These are phyloP conservation scores for Crithidia expoeki DNA, from an alignment of 208 protist genomes.

Conservation along the genomic window DNA sequence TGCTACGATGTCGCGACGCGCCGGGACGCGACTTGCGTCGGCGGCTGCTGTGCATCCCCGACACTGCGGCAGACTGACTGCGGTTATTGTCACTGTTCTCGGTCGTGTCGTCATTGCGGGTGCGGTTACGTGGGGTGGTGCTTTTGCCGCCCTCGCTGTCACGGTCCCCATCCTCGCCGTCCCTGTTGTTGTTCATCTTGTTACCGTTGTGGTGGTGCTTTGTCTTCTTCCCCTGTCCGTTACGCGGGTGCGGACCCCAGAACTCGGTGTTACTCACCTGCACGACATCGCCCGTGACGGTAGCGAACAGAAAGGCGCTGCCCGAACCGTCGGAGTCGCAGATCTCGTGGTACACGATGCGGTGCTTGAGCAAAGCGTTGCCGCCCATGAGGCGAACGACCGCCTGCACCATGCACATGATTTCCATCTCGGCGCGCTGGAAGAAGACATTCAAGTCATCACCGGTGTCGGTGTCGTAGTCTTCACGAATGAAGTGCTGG, in stretches of 20 bases:
- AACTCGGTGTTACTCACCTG: constrained; percentile 49
- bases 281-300: constrained; percentile 89
- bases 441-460: constrained; percentile 75
- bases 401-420: constrained; percentile 73
- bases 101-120: neutral
- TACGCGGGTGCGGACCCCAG: constrained; percentile 3
- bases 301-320: constrained; percentile 76
- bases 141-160: neutral
- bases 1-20: constrained; percentile 5
- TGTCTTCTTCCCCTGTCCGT: constrained; percentile 5
- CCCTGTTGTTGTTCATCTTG: neutral
- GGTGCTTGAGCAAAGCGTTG: constrained; percentile 87
- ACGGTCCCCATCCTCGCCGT: constrained; percentile 13
- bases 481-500: constrained; percentile 92
- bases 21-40: constrained; percentile 7
- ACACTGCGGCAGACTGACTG: neutral
- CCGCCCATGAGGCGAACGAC: constrained; percentile 84
- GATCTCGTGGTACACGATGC: constrained; percentile 85
- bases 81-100: constrained; percentile 7
- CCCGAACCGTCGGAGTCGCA: constrained; percentile 81
- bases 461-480: constrained; percentile 50
- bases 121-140: constrained; percentile 12
- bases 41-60: neutral
- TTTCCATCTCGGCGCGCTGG: constrained; percentile 76
- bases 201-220: neutral